Percentiles rank a stretch among this genome's conserved stretches.
Conservation (phyloP, 306 rosid species). For the Inga oerstediana region DNA sequence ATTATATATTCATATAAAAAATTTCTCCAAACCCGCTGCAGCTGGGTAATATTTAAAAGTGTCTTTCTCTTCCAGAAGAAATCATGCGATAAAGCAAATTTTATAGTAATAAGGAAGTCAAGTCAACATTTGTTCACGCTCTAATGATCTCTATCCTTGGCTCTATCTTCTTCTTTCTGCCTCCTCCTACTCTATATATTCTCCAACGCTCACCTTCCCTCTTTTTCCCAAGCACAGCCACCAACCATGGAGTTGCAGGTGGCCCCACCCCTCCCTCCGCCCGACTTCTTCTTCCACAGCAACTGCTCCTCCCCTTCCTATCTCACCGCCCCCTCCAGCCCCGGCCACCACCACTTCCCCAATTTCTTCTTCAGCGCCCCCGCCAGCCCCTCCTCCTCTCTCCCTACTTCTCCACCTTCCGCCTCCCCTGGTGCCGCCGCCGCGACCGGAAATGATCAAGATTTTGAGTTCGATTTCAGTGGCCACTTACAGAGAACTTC, state of each 20-base stretch:
- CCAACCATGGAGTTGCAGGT: constrained; percentile 40
- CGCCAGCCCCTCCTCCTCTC: constrained; percentile 44
- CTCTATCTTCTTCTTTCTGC: not conserved
- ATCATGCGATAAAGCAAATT: not conserved
- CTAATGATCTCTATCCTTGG: constrained; percentile 1
- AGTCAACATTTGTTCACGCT: not conserved
- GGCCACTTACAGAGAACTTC: constrained; percentile 51
- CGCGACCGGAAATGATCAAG: not conserved
- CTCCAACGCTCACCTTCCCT: not conserved
- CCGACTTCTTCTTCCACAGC: constrained; percentile 70
- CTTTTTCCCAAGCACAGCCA: not conserved
- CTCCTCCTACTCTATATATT: constrained; percentile 8
- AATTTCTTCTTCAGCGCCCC: constrained; percentile 69
- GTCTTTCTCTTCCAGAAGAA: too few species aligned
- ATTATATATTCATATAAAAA: too few species aligned
- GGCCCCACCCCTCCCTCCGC: constrained; percentile 33
- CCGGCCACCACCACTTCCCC: constrained; percentile 58
- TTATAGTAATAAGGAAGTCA: not conserved
- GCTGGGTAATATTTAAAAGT: too few species aligned
- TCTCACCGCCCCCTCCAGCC: constrained; percentile 77
- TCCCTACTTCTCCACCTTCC: constrained; percentile 33
- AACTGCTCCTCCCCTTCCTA: constrained; percentile 76
- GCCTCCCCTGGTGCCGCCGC: not conserved
- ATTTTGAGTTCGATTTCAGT: constrained; percentile 69
- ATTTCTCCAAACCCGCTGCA: too few species aligned